Evolutionary conservation across 345 rosid genomes (phyloP), one percentile per base, ranked within the genome.

Genomic region (Physaria fendleri): DNA sequence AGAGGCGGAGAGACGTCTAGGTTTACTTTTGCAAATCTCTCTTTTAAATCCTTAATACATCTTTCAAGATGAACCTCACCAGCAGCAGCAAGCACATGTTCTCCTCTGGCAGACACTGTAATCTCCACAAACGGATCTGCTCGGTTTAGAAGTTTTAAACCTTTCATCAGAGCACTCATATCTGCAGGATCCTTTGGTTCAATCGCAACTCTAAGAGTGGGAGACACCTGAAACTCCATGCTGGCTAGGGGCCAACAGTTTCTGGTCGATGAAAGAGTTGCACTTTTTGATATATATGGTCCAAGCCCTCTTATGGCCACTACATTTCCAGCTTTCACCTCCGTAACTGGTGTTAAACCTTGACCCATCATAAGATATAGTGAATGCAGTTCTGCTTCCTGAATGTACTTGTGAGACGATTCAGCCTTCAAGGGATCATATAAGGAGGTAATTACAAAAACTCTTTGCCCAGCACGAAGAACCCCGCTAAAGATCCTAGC

Each of bases 301-400:
- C 97, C 97, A 13, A 92, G 97, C 28, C 98, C 97, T 54, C 79
- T 82, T 65, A 92, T 88, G 1, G 98, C 97, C 44, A 92, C 95
- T 63, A 92, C 54, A 69, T 84, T 82, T 46, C 97, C 97, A 14
- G 98, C 95, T 76, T 79, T 82, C 7, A 85, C 98, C 54, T 76
- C 78, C 14, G 82, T 71, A 18, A 89, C 91, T 1, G 91, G 94
- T 63, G 47, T 85, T 64, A 92, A 71, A 35, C 93, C 95, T 69
- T 92, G 97, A 55, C 98, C 95, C 97, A 89, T 92, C 98, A 89
- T 92, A 56, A 92, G 75, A 83, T 92, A 92, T 24, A 88, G 69
- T 5, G 95, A 86, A 17, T 86, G 93, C 46, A 92, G 65, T 67
- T 83, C 89, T 45, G 95, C 97, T 75, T 80, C 89, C 72, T 89